Evolutionary conservation across 345 rosid species (phyloP).

Genomic region (Cardamine chenopodiifolia): DNA sequence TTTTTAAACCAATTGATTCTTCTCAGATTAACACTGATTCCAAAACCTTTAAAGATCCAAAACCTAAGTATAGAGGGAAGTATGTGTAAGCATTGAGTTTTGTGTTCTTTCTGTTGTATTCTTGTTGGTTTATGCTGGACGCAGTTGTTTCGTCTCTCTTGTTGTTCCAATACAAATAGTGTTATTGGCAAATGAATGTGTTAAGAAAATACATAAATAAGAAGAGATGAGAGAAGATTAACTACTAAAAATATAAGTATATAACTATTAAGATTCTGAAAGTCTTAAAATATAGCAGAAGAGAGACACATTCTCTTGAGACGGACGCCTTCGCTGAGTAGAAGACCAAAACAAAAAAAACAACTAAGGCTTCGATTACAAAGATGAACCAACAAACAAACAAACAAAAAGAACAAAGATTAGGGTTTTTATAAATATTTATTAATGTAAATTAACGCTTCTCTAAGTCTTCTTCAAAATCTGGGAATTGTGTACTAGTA

Average conservation of each 20-base stretch:
- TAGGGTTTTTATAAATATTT: constrained; percentile 25
- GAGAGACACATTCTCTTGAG: constrained; percentile 19
- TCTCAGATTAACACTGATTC: constrained; percentile 47
- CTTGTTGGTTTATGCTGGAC: not conserved
- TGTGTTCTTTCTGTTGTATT: constrained; percentile 27
- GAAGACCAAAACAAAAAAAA: constrained; percentile 34
- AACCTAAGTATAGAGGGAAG: constrained; percentile 86
- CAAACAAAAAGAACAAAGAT: constrained; percentile 15
- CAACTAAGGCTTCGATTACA: constrained; percentile 31
- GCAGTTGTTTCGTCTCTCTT: not conserved
- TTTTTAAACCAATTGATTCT: constrained; percentile 65
- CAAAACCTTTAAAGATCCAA: constrained; percentile 57
- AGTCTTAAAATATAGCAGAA: constrained; percentile 22
- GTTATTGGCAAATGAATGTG: not conserved
- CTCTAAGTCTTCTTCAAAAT: constrained; percentile 39
- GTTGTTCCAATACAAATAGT: constrained; percentile 18
- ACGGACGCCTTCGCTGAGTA: constrained; percentile 38
- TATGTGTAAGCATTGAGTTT: constrained; percentile 53
- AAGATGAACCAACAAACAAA: constrained; percentile 13
- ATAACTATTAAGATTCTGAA: constrained; percentile 8
- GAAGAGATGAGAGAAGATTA: not conserved
- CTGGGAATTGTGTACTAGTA: constrained; percentile 11
- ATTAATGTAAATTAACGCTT: constrained; percentile 33
- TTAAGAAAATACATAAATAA: not conserved
- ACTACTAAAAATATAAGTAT: constrained; percentile 25